A percentile compares a stretch with the other conserved stretches of the same genome.
Conservation (phyloP, 495 filamentous ascomycete species). For the Penicillium atrosanguineum region DNA sequence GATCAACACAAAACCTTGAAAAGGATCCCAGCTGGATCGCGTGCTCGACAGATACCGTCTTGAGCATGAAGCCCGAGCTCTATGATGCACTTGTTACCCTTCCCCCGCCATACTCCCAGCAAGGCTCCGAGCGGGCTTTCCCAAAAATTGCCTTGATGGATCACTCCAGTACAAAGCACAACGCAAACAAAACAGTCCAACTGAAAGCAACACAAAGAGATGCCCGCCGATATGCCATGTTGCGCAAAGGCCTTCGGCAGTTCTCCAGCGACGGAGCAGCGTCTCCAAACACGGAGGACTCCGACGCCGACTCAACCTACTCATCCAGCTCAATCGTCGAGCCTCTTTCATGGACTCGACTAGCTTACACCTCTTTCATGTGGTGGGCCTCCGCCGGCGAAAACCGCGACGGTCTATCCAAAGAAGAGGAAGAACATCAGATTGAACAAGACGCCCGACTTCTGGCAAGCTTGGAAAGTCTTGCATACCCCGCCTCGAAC, state of each 20-base stretch:
- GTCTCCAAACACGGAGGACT: slow-evolving; percentile 27
- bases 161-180: slow-evolving; percentile 23
- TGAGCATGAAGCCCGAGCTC: slow-evolving; percentile 77
- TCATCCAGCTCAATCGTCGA: slow-evolving; percentile 61
- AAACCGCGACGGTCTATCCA: slow-evolving; percentile 53
- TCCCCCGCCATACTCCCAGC: slow-evolving; percentile 60
- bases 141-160: slow-evolving; percentile 57
- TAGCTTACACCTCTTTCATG: slow-evolving; percentile 89
- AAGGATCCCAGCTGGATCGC: slow-evolving; percentile 77
- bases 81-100: slow-evolving; percentile 87
- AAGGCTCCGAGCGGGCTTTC: slow-evolving; percentile 60
- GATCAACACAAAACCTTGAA: slow-evolving; percentile 37
- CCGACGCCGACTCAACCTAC: slow-evolving; percentile 45
- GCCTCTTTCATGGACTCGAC: slow-evolving; percentile 79
- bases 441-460: slow-evolving; percentile 43
- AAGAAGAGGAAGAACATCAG: slow-evolving; percentile 45
- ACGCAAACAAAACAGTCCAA: slow-evolving; percentile 21
- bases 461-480: slow-evolving; percentile 40
- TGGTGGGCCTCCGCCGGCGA: slow-evolving; percentile 99
- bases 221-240: slow-evolving; percentile 69
- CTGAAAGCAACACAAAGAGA: slow-evolving; percentile 93
- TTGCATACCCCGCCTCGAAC: slow-evolving; percentile 27
- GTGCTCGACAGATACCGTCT: slow-evolving; percentile 89
- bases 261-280: slow-evolving; percentile 35
- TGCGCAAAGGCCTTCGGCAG: slow-evolving; percentile 64